Evolutionary conservation across 371 early-diverging fungal species (phyloP), one percentile per base, ranked within the genome.

Genomic region (Mortierella sp.): DNA sequence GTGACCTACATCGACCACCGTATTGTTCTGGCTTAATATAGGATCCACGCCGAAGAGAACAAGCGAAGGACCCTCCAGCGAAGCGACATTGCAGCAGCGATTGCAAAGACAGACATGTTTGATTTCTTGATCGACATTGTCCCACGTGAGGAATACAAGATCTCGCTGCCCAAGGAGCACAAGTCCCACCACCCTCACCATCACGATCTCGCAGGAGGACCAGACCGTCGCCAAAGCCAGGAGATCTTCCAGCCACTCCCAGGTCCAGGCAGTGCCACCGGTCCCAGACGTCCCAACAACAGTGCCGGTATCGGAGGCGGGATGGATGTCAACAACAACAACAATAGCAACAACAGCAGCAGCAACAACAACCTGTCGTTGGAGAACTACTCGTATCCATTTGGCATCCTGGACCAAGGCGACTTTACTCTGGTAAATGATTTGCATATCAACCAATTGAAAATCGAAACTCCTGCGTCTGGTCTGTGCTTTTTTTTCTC

Each of bases 121-220:
- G 99, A 99, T 85, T 99, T 99, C 85, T 86, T 99, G 78, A 98
- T 99, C 75, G 99, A 99, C 86, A 96, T 99, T 86, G 97, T 99
- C 19, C 99, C 99, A 7, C 89, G 98, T 43, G 98, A 97, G 70
- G 96, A 96, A 26, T 83, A 76, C 73, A 78, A 76, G 70, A 61
- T 83, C 34, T 76, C 80, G 45, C 16, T 73, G 19, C 64, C 77
- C 16, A 80, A 80, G 64, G 80, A 80, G 45, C 72, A 79, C 68
- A 66, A 67, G 64, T 26, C 61, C 39, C 77, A 71, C 8, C 48
- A 48, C 9, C 67, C 61, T 29, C 77, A 71, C 8, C 48, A 48
- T 16, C 67, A 71, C 52, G 50, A 71, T n/a, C 55, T 70, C n/a
- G 58, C 55, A 9, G 67, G 61, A 9, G 67, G 61, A 34, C 29